Evolutionary conservation across 768 basidiomycete species (phyloP), one percentile per base, ranked within the genome.

Genomic region (Termitomyces sp.): DNA sequence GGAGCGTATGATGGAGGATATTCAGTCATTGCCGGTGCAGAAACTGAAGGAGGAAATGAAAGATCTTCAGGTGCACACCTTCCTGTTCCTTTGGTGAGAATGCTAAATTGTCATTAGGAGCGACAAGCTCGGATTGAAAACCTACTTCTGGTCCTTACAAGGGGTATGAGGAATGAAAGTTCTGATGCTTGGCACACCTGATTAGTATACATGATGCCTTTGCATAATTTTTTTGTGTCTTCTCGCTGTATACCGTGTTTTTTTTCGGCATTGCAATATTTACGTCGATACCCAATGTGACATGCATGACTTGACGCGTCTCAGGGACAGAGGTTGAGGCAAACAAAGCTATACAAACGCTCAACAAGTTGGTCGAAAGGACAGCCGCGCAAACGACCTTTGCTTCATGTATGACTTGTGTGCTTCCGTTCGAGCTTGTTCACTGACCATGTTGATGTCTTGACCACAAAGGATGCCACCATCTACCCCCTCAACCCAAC

Each of bases 71-170:
- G 89, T 88, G 47, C 50, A 78, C 70, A 31, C n/a, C 24, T 13
- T n/a, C 12, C 18, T 4, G 12, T 31, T 8, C 0, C 13, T 12
- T 12, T 6, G 20, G 18, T 42, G 37, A 20, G 27, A 20, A 54
- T 41, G 24, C 30, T 54, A n/a, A 41, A 15, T 15, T 7, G 27
- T 18, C 9, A 53, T 6, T 61, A 87, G 84, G 84, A 89, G 58
- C 86, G 88, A 48, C 90, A 92, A 73, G 84, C 85, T 18, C 81
- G 90, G 39, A 93, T 93, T 61, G 90, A 93, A 70, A 81, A 81
- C 53, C 73, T 93, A 45, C 64, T 93, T 44, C 68, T 91, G 54
- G 81, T 81, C 72, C 76, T 93, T 60, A 89, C 89, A 7, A 76
- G 86, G 46, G 83, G 83, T 0, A 83, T 85, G 83, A 75, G 86